phyloP scores from a whole-genome alignment of 1,284 basidiomycete species.

The Schizophyllum amplum region DNA sequence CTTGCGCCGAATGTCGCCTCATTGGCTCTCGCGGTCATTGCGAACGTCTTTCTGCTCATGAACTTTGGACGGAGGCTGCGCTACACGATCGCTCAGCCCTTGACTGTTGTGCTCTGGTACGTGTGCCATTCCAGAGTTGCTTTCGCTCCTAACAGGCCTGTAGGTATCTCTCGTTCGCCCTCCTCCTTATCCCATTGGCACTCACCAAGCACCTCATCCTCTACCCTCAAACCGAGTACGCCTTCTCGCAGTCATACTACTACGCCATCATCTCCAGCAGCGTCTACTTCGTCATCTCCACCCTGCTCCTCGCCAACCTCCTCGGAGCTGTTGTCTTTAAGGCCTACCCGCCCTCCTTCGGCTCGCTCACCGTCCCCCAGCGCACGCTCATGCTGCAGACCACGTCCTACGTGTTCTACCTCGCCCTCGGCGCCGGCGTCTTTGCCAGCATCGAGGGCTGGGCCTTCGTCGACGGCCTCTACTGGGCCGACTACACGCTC shows the following conservation, averaged over 20 bases:
- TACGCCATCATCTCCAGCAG: constrained; percentile 26
- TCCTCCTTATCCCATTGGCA: constrained; percentile 24
- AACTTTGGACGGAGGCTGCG: constrained; percentile 28
- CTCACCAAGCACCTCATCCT: constrained; percentile 15
- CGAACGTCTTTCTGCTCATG: constrained; percentile 26
- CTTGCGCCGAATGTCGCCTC: constrained; percentile 22
- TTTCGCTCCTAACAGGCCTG: background rate
- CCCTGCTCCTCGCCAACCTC: constrained; percentile 25
- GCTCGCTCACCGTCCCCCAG: constrained; percentile 27
- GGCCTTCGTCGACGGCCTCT: constrained; percentile 28
- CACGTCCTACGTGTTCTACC: constrained; percentile 27
- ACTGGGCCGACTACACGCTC: constrained; percentile 34
- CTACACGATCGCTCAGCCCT: constrained; percentile 25
- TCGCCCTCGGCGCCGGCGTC: constrained; percentile 28
- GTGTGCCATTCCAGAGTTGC: background rate
- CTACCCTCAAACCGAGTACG: constrained; percentile 10
- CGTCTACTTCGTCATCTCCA: constrained; percentile 25
- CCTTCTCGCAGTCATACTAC: constrained; percentile 27
- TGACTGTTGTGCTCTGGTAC: constrained; percentile 29
- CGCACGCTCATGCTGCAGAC: constrained; percentile 34
- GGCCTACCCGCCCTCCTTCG: constrained; percentile 26
- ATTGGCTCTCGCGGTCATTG: constrained; percentile 22
- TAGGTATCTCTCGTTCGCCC: constrained; percentile 26
- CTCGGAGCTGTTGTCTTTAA: constrained; percentile 23
- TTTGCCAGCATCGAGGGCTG: constrained; percentile 26